These are phyloP conservation scores for Cladorrhinum sp. DNA, from an alignment of 2,329 filamentous ascomycete genomes.

Conservation along the genomic window DNA sequence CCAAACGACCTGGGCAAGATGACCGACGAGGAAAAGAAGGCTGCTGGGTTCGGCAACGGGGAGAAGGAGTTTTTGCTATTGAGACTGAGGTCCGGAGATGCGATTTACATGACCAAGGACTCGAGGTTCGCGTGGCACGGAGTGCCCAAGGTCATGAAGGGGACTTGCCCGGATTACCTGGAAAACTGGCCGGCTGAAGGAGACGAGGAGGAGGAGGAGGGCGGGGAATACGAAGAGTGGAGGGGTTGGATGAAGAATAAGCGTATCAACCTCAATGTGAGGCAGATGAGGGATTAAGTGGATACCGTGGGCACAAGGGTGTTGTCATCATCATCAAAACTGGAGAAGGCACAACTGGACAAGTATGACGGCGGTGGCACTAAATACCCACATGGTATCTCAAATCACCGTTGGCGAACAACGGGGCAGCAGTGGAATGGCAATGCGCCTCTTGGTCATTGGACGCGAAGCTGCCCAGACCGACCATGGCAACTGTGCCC, in stretches of 20 bases:
- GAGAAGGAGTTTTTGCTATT: constrained; percentile 56
- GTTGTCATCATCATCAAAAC: background rate
- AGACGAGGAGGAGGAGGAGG: constrained; percentile 17
- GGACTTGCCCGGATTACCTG: constrained; percentile 74
- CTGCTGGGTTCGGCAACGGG: constrained; percentile 15
- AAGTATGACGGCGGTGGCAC: background rate
- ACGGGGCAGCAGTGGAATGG: too few species aligned
- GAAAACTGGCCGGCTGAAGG: constrained; percentile 65
- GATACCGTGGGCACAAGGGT: background rate
- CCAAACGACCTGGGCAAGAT: constrained; percentile 47
- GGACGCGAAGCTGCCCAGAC: too few species aligned
- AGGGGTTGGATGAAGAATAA: constrained; percentile 85
- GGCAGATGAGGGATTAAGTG: constrained; percentile 70
- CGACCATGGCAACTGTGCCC: too few species aligned
- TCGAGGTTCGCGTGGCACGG: constrained; percentile 93
- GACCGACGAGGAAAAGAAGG: constrained; percentile 28
- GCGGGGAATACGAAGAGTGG: constrained; percentile 63
- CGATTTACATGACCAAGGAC: constrained; percentile 79
- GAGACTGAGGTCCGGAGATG: constrained; percentile 78
- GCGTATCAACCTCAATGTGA: constrained; percentile 85
- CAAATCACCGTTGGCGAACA: background rate
- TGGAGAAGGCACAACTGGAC: background rate
- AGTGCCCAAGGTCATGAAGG: constrained; percentile 78
- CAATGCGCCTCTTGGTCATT: too few species aligned
- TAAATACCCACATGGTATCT: background rate